A percentile compares a stretch with the other conserved stretches of the same genome.
Evolutionary conservation across 208 protist genomes (phyloP).

Genomic region (Leishmania turanica): DNA sequence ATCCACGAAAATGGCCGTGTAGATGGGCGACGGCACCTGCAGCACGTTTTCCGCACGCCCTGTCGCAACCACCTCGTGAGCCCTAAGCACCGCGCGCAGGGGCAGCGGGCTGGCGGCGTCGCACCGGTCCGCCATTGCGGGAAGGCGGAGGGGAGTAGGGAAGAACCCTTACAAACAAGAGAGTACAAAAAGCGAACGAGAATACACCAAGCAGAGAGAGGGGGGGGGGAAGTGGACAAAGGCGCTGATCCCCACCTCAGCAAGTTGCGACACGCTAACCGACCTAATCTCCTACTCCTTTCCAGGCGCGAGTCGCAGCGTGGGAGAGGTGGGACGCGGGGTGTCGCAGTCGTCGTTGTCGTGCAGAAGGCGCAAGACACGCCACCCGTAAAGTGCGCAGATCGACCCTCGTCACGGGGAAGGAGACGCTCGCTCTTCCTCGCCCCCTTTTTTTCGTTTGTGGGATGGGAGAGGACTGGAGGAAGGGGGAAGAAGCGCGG

Average conservation of each 20-base stretch:
- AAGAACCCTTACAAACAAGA: background rate
- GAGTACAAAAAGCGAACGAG: background rate
- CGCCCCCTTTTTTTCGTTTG: background rate
- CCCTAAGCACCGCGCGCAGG: constrained; percentile 14
- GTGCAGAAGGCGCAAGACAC: background rate
- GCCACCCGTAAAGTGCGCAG: background rate
- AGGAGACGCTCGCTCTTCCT: background rate
- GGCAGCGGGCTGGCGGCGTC: constrained; percentile 3
- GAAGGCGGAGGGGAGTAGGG: background rate
- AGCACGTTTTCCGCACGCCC: constrained; percentile 44
- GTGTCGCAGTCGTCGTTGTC: too few species aligned
- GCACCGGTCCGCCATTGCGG: background rate
- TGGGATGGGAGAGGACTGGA: background rate
- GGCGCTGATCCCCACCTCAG: background rate
- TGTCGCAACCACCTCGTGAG: constrained; percentile 52
- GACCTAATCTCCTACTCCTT: background rate
- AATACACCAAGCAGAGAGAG: background rate
- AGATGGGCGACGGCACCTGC: constrained; percentile 82
- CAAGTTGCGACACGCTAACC: background rate
- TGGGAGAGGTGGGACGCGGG: too few species aligned
- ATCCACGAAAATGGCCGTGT: constrained; percentile 67
- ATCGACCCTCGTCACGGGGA: background rate
- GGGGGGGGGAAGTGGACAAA: background rate
- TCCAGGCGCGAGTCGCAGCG: background rate
- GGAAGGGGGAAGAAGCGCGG: background rate